Evolutionary conservation across 441 rosid species (phyloP), one percentile per base, ranked within the genome.

Genomic region (Viola pubescens): DNA sequence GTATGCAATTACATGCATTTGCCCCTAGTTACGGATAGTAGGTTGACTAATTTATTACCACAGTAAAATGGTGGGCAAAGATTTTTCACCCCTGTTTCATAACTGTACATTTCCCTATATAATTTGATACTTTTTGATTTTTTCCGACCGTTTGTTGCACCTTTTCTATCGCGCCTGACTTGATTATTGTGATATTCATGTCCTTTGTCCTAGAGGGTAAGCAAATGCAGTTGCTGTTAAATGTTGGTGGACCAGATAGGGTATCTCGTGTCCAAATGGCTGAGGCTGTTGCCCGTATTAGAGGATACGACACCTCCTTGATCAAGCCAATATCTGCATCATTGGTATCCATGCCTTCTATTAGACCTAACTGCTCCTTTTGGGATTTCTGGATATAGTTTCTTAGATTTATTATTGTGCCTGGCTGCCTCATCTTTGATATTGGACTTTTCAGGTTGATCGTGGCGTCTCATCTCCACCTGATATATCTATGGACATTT

Each of bases 261-360:
- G 79, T 86, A 11, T 91, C 96, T 50, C 91, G 94, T 52, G 84
- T 81, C 79, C 81, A 88, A 69, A 91, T 91, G 91, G 98, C 98
- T 0, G 81, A 91, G 75, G 68, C 71, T 34, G 91, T 88, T 63
- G 94, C 94, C 14, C 68, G 75, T 50, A 60, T 83, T 63, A 75
- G 82, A 75, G 95, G 95, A 69, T 63, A 87, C 57, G 61, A 62
- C 66, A 11, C 70, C 34, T 78, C 89, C 41, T 77, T 81, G 69
- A 83, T 88, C 71, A 82, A 77, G 60, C 72, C 77, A 45, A 84
- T 85, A 37, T 80, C 95, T 64, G 89, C 95, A 60, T 79, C 89
- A 65, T 74, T 89, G 19, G 95, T 88, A 70, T 49, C 81, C 75
- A 13, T 4, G 39, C 26, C 7, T 62, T 19, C 49, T 54, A 26